phyloP scores from a whole-genome alignment of 768 basidiomycete species.

The Strobilomyces dryophilus region DNA sequence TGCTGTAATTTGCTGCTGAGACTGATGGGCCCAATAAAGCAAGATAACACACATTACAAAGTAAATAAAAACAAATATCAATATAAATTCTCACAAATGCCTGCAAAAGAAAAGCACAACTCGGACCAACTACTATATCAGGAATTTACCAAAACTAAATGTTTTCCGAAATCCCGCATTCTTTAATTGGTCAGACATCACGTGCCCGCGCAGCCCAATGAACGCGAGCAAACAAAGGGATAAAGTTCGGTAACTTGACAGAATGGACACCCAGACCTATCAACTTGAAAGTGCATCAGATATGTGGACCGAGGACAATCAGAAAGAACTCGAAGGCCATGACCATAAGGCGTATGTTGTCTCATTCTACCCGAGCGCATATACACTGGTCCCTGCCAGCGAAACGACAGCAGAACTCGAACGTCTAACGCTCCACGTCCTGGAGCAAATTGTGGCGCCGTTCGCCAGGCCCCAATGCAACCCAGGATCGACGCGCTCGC shows the following conservation, averaged over 20 bases:
- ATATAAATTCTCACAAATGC: no score
- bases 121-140: no score
- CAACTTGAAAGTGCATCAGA: neutral
- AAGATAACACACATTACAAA: no score
- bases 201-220: no score
- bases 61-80: no score
- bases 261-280: neutral
- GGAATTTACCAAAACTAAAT: no score
- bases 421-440: conserved; percentile 26
- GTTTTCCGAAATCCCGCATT: no score
- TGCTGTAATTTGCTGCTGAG: no score
- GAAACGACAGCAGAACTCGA: conserved; percentile 28
- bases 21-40: no score
- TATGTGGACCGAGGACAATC: conserved; percentile 3
- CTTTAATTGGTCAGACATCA: no score
- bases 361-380: neutral
- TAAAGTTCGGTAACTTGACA: neutral
- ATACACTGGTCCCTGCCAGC: conserved; percentile 10
- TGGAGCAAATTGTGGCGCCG: conserved; percentile 28
- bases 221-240: no score
- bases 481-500: neutral
- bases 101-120: no score
- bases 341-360: conserved; percentile 6
- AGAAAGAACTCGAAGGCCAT: conserved; percentile 10
- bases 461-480: conserved; percentile 5